These are phyloP conservation scores for Pseudogymnoascus sp. DNA, from an alignment of 2,329 filamentous ascomycete genomes.

Conservation along the genomic window DNA sequence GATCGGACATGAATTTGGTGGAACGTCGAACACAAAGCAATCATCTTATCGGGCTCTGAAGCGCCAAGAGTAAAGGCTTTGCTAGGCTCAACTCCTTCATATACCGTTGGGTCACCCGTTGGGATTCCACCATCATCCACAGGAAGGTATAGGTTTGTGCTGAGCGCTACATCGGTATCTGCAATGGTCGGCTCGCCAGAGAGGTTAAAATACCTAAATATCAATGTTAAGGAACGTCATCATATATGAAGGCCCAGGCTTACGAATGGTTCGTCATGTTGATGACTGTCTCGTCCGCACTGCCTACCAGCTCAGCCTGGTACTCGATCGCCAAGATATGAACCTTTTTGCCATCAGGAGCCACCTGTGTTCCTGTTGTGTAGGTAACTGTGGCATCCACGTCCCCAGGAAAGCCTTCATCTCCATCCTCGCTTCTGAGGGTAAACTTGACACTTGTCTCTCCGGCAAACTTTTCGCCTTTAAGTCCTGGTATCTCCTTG, in stretches of 20 bases:
- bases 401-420: conserved; percentile 84
- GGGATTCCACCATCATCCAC: conserved; percentile 70
- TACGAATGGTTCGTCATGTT: conserved; percentile 96
- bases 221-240: conserved; percentile 11
- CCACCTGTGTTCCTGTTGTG: conserved; percentile 59
- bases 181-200: conserved; percentile 47
- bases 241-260: conserved; percentile 19
- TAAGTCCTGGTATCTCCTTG: conserved; percentile 41
- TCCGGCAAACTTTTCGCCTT: conserved; percentile 53
- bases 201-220: conserved; percentile 56
- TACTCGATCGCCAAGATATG: conserved; percentile 79
- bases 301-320: conserved; percentile 70
- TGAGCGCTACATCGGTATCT: conserved; percentile 51
- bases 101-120: conserved; percentile 54
- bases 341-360: conserved; percentile 50
- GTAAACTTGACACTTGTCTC: conserved; percentile 61
- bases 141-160: conserved; percentile 60
- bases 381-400: conserved; percentile 74
- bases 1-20: conserved; percentile 34
- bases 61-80: conserved; percentile 62
- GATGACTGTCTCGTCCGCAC: conserved; percentile 80
- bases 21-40: conserved; percentile 65
- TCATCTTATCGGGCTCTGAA: conserved; percentile 64
- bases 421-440: conserved; percentile 65
- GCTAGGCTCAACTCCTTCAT: conserved; percentile 53